Conservation (phyloP, 23 red algal genomes). For the Chondrus crispus region DNA sequence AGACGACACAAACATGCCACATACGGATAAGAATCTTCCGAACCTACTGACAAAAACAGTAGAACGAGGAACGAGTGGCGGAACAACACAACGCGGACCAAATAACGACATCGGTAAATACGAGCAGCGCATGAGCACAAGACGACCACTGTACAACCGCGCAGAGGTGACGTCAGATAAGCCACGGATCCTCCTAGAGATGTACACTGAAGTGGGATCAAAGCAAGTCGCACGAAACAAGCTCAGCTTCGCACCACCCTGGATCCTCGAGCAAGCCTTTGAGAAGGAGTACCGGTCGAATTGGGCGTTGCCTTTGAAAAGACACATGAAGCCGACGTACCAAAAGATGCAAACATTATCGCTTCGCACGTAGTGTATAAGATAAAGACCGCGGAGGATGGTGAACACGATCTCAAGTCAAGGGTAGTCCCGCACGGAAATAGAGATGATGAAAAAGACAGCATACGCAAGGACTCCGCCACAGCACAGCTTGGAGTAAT, state of each 20-base stretch:
- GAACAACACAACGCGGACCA: background rate
- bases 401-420: background rate
- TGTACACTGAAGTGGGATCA: background rate
- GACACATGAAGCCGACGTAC: background rate
- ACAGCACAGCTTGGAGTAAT: background rate
- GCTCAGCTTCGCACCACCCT: background rate
- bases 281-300: background rate
- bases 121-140: background rate
- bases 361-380: background rate
- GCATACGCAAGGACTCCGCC: background rate
- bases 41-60: background rate
- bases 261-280: background rate
- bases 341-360: background rate
- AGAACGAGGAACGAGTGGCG: background rate
- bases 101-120: background rate
- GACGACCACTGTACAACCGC: background rate
- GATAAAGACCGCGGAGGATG: background rate
- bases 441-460: background rate
- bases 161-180: background rate
- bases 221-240: background rate
- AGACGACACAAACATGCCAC: background rate
- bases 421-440: background rate
- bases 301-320: background rate
- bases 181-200: background rate
- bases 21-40: background rate